phyloP scores from a whole-genome alignment of 805 yeast genomes.

The Zygosaccharomyces bailii region DNA sequence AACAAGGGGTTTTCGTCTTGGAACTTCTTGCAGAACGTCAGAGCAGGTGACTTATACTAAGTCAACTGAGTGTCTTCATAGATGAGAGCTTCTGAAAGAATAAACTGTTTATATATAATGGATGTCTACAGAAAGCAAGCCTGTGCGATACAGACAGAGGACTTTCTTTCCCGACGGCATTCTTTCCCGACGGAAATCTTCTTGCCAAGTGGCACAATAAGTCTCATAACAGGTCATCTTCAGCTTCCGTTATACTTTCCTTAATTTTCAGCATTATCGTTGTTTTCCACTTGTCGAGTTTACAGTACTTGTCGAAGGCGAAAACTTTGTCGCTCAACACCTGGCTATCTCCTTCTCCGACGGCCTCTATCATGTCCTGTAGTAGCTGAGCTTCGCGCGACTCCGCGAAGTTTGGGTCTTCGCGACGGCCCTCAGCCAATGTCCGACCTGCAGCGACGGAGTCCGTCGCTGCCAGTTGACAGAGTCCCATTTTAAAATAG shows the following conservation, averaged over 20 bases:
- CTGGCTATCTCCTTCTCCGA: conserved; percentile 76
- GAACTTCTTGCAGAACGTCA: too few species aligned
- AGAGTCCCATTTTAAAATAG: conserved; percentile 76
- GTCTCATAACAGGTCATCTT: conserved; percentile 50
- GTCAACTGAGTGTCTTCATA: too few species aligned
- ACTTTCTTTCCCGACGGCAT: too few species aligned
- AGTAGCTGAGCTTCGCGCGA: conserved; percentile 75
- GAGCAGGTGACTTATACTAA: too few species aligned
- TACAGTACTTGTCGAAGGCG: conserved; percentile 82
- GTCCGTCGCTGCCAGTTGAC: conserved; percentile 82
- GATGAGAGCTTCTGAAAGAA: not conserved
- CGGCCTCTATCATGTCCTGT: conserved; percentile 64
- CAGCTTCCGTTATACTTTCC: conserved; percentile 64
- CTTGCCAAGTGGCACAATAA: not conserved
- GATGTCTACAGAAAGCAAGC: not conserved
- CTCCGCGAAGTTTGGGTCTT: conserved; percentile 70
- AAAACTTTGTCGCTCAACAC: conserved; percentile 67
- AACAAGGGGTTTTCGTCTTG: too few species aligned
- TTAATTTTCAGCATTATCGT: conserved; percentile 79
- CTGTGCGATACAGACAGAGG: too few species aligned
- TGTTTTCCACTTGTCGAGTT: conserved; percentile 89
- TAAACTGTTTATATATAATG: not conserved
- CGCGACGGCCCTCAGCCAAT: conserved; percentile 55
- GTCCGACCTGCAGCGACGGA: conserved; percentile 79
- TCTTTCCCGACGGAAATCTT: not conserved